Conservation (phyloP, 1,284 basidiomycete species). For the Cryptococcus depauperatus region DNA sequence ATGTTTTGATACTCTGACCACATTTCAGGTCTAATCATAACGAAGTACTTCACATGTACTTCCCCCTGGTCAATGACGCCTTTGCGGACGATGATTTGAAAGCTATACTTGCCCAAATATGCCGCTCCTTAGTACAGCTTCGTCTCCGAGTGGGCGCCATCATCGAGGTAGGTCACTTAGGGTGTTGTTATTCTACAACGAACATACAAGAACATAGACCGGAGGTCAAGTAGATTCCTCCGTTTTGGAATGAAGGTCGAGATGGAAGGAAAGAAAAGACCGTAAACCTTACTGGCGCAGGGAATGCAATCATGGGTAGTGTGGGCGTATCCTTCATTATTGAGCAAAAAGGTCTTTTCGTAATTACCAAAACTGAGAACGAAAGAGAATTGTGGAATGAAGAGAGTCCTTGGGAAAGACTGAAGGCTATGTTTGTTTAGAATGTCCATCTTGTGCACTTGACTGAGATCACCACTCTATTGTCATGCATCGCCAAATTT, state of each 20-base stretch:
- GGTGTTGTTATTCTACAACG: conserved; percentile 22
- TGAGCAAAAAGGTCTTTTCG: conserved; percentile 39
- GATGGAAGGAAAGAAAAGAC: conserved; percentile 17
- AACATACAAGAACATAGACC: conserved; percentile 1
- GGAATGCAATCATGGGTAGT: conserved; percentile 42
- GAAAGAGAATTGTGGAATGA: conserved; percentile 16
- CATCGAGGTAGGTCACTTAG: conserved; percentile 25
- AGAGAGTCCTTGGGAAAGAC: conserved; percentile 7
- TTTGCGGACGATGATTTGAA: conserved; percentile 6
- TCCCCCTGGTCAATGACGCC: conserved; percentile 5
- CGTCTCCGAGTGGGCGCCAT: conserved; percentile 21
- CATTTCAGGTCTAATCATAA: conserved; percentile 38
- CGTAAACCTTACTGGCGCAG: conserved; percentile 41
- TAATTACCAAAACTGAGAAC: conserved; percentile 6
- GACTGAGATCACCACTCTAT: too few species aligned
- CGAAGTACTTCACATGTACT: conserved; percentile 32
- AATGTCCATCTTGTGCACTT: too few species aligned
- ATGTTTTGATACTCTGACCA: not conserved
- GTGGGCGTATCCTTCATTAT: conserved; percentile 40
- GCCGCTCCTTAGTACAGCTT: conserved; percentile 10
- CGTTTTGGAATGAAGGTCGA: conserved; percentile 21
- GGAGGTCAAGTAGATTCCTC: conserved; percentile 25
- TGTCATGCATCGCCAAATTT: too few species aligned
- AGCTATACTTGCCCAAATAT: conserved; percentile 1
- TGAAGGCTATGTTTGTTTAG: conserved; percentile 4